Conservation (phyloP, 2,329 filamentous ascomycete species). For the Elsinoe ampelina region DNA sequence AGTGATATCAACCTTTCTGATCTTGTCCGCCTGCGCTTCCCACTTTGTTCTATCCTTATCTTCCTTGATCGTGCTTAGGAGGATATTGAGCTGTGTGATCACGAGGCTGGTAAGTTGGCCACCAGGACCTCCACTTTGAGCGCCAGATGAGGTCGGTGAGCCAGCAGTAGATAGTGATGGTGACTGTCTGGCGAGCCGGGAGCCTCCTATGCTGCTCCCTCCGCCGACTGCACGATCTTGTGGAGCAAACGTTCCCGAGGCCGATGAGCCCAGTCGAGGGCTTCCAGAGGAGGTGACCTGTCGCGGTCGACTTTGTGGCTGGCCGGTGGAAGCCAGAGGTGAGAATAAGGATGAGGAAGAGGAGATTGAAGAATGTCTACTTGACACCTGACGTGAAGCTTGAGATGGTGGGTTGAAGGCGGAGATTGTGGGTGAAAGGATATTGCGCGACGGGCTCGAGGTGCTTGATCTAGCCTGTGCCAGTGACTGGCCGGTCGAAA, state of each 20-base stretch:
- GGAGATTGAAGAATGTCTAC: slow-evolving; percentile 46
- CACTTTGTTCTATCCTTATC: slow-evolving; percentile 87
- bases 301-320: slow-evolving; percentile 47
- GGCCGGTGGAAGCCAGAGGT: slow-evolving; percentile 40
- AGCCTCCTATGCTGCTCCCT: slow-evolving; percentile 46
- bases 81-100: slow-evolving; percentile 86
- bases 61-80: slow-evolving; percentile 90
- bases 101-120: slow-evolving; percentile 74
- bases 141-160: slow-evolving; percentile 40
- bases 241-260: slow-evolving; percentile 41
- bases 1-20: slow-evolving; percentile 67
- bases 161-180: slow-evolving; percentile 47
- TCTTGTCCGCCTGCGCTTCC: slow-evolving; percentile 82
- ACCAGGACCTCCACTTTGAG: slow-evolving; percentile 33
- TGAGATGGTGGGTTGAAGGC: slow-evolving; percentile 46
- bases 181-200: slow-evolving; percentile 51
- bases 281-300: slow-evolving; percentile 45
- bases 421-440: slow-evolving; percentile 43
- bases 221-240: slow-evolving; percentile 34
- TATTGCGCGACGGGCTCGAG: slow-evolving; percentile 41
- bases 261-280: slow-evolving; percentile 47
- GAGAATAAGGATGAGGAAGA: slow-evolving; percentile 48
- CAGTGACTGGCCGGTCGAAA: slow-evolving; percentile 43
- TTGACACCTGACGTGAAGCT: slow-evolving; percentile 41
- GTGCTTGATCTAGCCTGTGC: slow-evolving; percentile 32